Base-by-base conservation (phyloP, 306 rosid species). In the Geum urbanum region DNA sequence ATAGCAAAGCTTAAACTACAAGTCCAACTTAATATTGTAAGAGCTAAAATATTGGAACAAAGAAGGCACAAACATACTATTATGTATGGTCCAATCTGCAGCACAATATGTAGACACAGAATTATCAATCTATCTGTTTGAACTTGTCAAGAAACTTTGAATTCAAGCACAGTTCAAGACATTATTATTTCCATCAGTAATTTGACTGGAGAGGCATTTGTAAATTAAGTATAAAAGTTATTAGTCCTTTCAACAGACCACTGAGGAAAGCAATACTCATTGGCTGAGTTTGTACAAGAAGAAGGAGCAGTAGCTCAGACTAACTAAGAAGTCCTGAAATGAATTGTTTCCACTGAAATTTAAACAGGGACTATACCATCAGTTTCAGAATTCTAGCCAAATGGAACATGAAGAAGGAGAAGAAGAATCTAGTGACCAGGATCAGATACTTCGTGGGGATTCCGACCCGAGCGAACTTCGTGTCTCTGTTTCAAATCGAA, bases 161-260 rank as follows among this genome's bases (percentile, higher is more conserved):
- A 84, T 87, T 79, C 82, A 81, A 66, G 69, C 90, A 84, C 88
- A 87, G 89, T 87, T 86, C 92, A 88, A 89, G 74, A 78, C 85
- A 87, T 75, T 84, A 92, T 83, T 82, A 84, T 79, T 84, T 82
- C 85, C 83, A 92, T 89, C 82, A 89, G 96, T 84, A 89, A 81
- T 84, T 84, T 79, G 47, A 82, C 70, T 62, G 88, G 76, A 78
- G 82, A 79, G 58, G 61, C 71, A 87, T 85, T 43, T 79, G 72
- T 72, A 85, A 84, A 79, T 74, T 83, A 84, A 89, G 84, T 66
- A 79, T 51, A 80, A 79, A 79, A 84, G 71, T 79, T 56, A 67
- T n/a, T 19, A 69, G 78, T 72, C 78, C 78, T 81, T 83, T 86
- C 84, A 74, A 62, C n/a, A 56, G 46, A 56, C 18, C 57, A 48